Evolutionary conservation across 345 rosid genomes (phyloP), one percentile per base, ranked within the genome.

Genomic region (Acer saccharum): DNA sequence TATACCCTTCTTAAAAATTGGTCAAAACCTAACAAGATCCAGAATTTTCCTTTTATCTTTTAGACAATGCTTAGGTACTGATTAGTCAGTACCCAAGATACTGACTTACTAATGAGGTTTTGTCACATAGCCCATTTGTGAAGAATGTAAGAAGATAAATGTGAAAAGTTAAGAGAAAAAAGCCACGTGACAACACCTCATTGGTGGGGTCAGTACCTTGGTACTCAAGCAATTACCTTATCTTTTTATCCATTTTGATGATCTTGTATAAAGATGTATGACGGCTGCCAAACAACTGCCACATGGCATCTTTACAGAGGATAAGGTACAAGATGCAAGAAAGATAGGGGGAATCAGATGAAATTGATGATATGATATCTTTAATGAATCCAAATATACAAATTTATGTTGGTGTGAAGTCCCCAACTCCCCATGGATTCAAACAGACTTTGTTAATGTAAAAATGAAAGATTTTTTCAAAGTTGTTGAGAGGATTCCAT

Each of bases 331-430:
- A 29, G 21, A 48, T 18, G 46, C 7, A 20, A 27, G 41, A 67
- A 62, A 78, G 64, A 68, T 25, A 21, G 69, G 54, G 54, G 62
- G 74, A 68, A 58, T 68, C 79, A 78, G 1, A 50, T 35, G 71
- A 73, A 73, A 69, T 39, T 16, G 61, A 72, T 50, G 18, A 58
- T 69, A 54, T 66, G 2, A 0, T 63, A 72, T 75, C 78, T 41
- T 41, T 68, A 74, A 74, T 66, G 73, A 77, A 75, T 70, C 77
- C 77, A 43, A 23, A 71, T 39, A 54, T 13, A 63, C 6, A 63
- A 63, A 44, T 14, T 4, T 23, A 13, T 69, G 57, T 25, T 21
- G 39, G 58, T 16, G 20, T 13, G 55, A 14, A 13, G 14, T 4
- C 39, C 39, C 6, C 6, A 14, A 13, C 4, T 4, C 39, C 39